Percentiles rank a stretch among this genome's conserved stretches.
Evolutionary conservation across 257 asterid genomes (phyloP).

Genomic region (Misopates orontium): DNA sequence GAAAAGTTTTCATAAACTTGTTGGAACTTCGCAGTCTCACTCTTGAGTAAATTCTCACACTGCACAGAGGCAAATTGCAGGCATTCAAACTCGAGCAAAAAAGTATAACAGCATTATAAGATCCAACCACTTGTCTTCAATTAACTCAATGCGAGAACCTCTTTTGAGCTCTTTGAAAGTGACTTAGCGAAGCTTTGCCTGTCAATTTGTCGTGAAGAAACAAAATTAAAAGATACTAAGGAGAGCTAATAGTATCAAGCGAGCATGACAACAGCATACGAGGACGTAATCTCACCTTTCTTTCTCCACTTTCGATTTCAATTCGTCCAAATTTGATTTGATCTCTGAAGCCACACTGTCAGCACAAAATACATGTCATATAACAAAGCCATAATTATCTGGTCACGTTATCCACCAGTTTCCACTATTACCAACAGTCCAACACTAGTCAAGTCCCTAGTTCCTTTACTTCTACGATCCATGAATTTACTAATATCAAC

Average conservation of each 20-base stretch:
- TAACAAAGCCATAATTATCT: neutral
- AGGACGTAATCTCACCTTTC: slow-evolving; percentile 66
- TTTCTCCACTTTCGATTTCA: slow-evolving; percentile 78
- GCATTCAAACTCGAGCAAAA: slow-evolving; percentile 31
- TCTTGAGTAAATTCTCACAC: slow-evolving; percentile 83
- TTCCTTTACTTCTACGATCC: too few species aligned
- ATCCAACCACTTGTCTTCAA: slow-evolving; percentile 21
- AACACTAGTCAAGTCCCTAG: too few species aligned
- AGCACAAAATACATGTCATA: slow-evolving; percentile 11
- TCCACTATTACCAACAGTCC: neutral
- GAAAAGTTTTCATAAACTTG: slow-evolving; percentile 58
- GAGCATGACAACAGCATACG: neutral
- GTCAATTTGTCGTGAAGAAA: slow-evolving; percentile 34
- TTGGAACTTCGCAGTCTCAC: slow-evolving; percentile 70
- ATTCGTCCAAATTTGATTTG: slow-evolving; percentile 66
- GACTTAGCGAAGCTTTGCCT: slow-evolving; percentile 85
- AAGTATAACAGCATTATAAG: slow-evolving; percentile 15
- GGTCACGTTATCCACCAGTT: neutral
- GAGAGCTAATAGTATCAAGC: slow-evolving; percentile 4
- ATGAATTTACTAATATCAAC: too few species aligned
- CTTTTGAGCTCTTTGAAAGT: slow-evolving; percentile 87
- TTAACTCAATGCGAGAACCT: slow-evolving; percentile 45
- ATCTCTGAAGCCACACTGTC: slow-evolving; percentile 78
- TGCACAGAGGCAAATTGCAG: slow-evolving; percentile 38
- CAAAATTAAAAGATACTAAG: slow-evolving; percentile 6